Percentiles rank a stretch among this genome's conserved stretches.
Conservation (phyloP, 2,329 filamentous ascomycete species). For the Pyrenophora graminea region DNA sequence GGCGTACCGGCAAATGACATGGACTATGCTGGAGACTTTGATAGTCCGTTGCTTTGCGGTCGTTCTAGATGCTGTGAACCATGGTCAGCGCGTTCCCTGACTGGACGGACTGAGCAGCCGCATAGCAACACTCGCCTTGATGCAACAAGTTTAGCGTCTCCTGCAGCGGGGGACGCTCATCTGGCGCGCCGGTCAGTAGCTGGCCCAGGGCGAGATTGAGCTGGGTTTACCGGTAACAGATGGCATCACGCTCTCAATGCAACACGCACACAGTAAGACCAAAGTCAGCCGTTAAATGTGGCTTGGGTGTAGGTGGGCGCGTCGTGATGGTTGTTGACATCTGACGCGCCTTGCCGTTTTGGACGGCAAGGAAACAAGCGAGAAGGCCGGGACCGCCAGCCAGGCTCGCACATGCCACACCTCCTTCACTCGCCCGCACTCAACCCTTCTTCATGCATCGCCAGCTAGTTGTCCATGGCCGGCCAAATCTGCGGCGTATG, state of each 20-base stretch:
- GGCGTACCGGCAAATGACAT: constrained; percentile 64
- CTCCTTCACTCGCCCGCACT: constrained; percentile 4
- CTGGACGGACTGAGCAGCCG: constrained; percentile 14
- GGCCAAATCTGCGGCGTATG: background rate
- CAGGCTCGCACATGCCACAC: constrained; percentile 1
- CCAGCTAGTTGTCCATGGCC: constrained; percentile 1
- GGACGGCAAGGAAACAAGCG: constrained; percentile 29
- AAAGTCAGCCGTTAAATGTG: constrained; percentile 27
- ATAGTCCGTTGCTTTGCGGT: constrained; percentile 68
- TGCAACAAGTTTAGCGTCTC: constrained; percentile 45
- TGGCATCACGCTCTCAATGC: constrained; percentile 35
- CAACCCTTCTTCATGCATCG: constrained; percentile 2
- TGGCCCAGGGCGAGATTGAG: constrained; percentile 5
- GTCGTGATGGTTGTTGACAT: constrained; percentile 37
- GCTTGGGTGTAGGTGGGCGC: constrained; percentile 19
- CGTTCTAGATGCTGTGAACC: constrained; percentile 39
- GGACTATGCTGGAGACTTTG: constrained; percentile 66
- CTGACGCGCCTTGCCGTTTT: constrained; percentile 29
- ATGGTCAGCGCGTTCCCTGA: constrained; percentile 27
- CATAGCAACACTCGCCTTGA: constrained; percentile 35
- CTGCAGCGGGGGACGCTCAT: constrained; percentile 36
- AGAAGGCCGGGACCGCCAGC: constrained; percentile 9
- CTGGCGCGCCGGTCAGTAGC: constrained; percentile 35
- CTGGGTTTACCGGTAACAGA: constrained; percentile 34
- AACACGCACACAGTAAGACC: constrained; percentile 29